These are phyloP conservation scores for Arthrobotrys sphaeroides DNA, from an alignment of 2,329 filamentous ascomycete species.

Conservation along the genomic window DNA sequence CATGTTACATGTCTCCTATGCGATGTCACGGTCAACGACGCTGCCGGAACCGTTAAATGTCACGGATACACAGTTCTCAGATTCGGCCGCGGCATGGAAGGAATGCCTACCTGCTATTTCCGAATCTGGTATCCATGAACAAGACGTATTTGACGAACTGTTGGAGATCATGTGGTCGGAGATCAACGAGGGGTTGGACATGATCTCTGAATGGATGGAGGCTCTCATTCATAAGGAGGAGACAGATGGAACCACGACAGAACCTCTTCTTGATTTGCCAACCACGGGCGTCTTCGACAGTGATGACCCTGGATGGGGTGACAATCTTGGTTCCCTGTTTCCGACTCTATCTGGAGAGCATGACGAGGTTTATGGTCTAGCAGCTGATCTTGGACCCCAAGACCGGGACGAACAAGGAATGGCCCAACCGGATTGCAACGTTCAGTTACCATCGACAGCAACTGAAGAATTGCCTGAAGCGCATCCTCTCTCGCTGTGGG, in stretches of 20 bases:
- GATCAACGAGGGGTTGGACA: background rate
- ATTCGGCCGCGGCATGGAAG: background rate
- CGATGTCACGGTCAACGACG: background rate
- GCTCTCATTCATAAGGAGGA: background rate
- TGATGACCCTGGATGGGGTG: too few species aligned
- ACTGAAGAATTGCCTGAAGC: too few species aligned
- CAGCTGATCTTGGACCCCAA: too few species aligned
- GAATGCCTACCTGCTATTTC: conserved; percentile 6
- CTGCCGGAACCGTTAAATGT: background rate
- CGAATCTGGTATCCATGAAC: background rate
- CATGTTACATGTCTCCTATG: conserved; percentile 22
- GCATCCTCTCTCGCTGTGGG: background rate
- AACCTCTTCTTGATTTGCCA: background rate
- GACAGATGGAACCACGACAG: background rate
- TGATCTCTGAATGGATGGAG: background rate
- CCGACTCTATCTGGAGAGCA: background rate
- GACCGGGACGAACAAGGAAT: too few species aligned
- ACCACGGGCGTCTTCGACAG: background rate
- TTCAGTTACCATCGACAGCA: too few species aligned
- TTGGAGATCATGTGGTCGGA: background rate
- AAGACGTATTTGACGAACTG: conserved; percentile 17
- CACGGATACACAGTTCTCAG: conserved; percentile 2
- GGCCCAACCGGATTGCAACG: too few species aligned
- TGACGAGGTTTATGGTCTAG: too few species aligned
- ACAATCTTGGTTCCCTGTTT: background rate